These are phyloP conservation scores for Aspergillus chevalieri DNA, from an alignment of 2,329 filamentous ascomycete species.

Conservation along the genomic window DNA sequence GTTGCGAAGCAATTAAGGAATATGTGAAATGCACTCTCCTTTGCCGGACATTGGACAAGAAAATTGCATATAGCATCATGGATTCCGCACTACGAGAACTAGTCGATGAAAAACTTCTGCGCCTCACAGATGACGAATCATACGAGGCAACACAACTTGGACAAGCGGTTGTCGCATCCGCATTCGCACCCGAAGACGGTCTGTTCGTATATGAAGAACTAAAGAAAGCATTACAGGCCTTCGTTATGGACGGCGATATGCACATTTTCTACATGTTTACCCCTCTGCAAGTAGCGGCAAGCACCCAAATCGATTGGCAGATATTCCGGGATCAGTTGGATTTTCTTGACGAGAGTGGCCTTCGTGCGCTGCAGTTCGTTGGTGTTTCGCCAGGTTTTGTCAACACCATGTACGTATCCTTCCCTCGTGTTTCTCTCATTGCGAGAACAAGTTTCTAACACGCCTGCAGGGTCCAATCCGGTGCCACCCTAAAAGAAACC, in stretches of 20 bases:
- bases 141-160: slow-evolving; percentile 62
- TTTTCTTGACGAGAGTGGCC: slow-evolving; percentile 61
- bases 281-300: slow-evolving; percentile 52
- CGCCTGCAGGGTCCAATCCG: slow-evolving; percentile 58
- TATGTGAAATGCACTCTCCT: slow-evolving; percentile 65
- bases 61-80: slow-evolving; percentile 50
- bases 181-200: slow-evolving; percentile 68
- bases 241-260: slow-evolving; percentile 77
- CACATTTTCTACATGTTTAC: slow-evolving; percentile 74
- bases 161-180: slow-evolving; percentile 65
- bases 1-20: slow-evolving; percentile 58
- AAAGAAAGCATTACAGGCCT: slow-evolving; percentile 59
- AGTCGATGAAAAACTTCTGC: slow-evolving; percentile 50
- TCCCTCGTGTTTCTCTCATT: background rate
- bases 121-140: slow-evolving; percentile 43
- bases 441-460: slow-evolving; percentile 4
- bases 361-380: slow-evolving; percentile 62
- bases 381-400: slow-evolving; percentile 63
- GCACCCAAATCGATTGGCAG: slow-evolving; percentile 60
- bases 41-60: slow-evolving; percentile 49
- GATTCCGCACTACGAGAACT: slow-evolving; percentile 56
- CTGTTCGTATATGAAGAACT: slow-evolving; percentile 67
- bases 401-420: slow-evolving; percentile 55
- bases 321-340: slow-evolving; percentile 68
- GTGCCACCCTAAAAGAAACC: slow-evolving; percentile 54